These are phyloP conservation scores for Penicillium fuscoglaucum DNA, from an alignment of 2,329 filamentous ascomycete genomes.

Conservation along the genomic window DNA sequence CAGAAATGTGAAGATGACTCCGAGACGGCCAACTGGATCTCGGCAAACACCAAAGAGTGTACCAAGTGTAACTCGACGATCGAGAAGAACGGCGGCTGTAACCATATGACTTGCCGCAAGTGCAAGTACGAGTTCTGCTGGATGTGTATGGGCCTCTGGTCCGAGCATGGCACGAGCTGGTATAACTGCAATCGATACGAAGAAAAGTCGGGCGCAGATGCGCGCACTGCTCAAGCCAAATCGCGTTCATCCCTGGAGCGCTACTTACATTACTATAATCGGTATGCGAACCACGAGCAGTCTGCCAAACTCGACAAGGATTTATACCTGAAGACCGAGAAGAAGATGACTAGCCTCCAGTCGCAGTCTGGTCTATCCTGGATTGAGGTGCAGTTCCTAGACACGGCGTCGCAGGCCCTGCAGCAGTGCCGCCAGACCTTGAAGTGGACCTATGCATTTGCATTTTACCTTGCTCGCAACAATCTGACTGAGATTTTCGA, in stretches of 20 bases:
- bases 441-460: slow-evolving; percentile 99
- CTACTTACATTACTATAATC: slow-evolving; percentile 99
- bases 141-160: slow-evolving; percentile 99
- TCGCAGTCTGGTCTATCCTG: slow-evolving; percentile 93
- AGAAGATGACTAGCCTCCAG: slow-evolving; percentile 97
- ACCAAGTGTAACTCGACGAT: slow-evolving; percentile 95
- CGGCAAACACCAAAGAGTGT: slow-evolving; percentile 97
- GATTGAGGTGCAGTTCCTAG: slow-evolving; percentile 98
- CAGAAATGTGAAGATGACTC: slow-evolving; percentile 99
- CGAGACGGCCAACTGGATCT: slow-evolving; percentile 99
- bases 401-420: slow-evolving; percentile 86
- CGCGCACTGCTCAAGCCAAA: slow-evolving; percentile 86
- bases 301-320: slow-evolving; percentile 96
- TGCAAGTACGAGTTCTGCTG: slow-evolving; percentile 98
- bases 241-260: slow-evolving; percentile 87
- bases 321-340: slow-evolving; percentile 92
- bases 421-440: slow-evolving; percentile 97
- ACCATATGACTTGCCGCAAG: slow-evolving; percentile 96
- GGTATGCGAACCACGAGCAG: slow-evolving; percentile 98
- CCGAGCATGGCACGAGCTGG: slow-evolving; percentile 97
- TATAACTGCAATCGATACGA: slow-evolving; percentile 99
- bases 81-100: slow-evolving; percentile 97
- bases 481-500: slow-evolving; percentile 97
- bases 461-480: slow-evolving; percentile 93
- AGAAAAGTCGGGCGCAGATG: slow-evolving; percentile 89